Evolutionary conservation across 106 monocot genomes (phyloP).

Genomic region (Triglochin maritima): DNA sequence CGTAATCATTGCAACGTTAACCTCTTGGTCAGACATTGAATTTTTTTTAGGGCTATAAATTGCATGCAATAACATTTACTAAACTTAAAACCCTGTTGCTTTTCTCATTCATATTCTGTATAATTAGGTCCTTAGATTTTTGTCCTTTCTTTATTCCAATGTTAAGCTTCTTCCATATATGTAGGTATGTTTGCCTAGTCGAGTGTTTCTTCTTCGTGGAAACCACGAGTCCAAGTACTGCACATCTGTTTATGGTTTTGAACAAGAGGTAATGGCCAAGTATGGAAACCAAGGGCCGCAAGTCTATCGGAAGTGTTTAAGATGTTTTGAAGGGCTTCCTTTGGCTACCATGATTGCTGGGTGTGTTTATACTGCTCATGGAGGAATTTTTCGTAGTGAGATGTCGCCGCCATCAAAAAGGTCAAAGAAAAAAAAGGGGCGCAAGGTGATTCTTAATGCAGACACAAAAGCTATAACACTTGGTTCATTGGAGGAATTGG

Average conservation of each 20-base stretch:
- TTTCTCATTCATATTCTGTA: no score
- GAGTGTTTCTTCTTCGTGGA: conserved; percentile 93
- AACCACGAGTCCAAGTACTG: conserved; percentile 99
- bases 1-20: no score
- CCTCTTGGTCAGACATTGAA: no score
- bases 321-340: conserved; percentile 95
- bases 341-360: conserved; percentile 84
- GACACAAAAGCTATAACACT: conserved; percentile 40
- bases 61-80: no score
- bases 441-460: conserved; percentile 19
- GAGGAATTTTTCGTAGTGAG: conserved; percentile 74
- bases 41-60: no score
- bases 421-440: conserved; percentile 57
- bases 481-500: conserved; percentile 81
- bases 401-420: conserved; percentile 33
- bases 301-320: conserved; percentile 84
- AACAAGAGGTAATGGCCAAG: conserved; percentile 86
- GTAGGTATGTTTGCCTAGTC: conserved; percentile 64
- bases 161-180: conserved; percentile 1
- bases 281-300: conserved; percentile 67
- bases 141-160: no score
- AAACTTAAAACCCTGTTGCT: no score
- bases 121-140: no score
- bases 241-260: conserved; percentile 93
- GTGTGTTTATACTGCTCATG: conserved; percentile 84